phyloP scores from a whole-genome alignment of 2,329 filamentous ascomycete species.

The Blastomyces gilchristii region DNA sequence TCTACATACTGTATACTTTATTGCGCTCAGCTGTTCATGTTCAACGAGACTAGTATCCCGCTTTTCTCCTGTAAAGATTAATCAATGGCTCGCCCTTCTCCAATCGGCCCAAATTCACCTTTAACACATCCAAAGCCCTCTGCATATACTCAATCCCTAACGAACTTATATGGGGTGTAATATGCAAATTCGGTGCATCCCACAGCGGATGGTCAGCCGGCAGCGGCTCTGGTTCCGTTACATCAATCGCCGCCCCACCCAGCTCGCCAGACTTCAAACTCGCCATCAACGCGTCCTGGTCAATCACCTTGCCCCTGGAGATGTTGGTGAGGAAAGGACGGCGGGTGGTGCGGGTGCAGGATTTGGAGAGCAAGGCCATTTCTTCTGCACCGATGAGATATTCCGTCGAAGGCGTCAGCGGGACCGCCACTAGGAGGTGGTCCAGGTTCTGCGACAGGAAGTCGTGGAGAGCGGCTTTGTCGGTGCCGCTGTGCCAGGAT shows the following conservation, averaged over 20 bases:
- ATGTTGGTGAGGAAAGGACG: constrained; percentile 61
- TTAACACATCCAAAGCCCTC: constrained; percentile 48
- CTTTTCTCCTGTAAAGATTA: constrained; percentile 51
- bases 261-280: constrained; percentile 48
- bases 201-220: constrained; percentile 59
- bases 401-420: constrained; percentile 47
- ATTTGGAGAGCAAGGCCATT: constrained; percentile 43
- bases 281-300: constrained; percentile 52
- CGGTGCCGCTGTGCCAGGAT: constrained; percentile 48
- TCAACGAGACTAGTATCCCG: constrained; percentile 45
- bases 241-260: constrained; percentile 62
- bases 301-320: constrained; percentile 53
- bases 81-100: constrained; percentile 46
- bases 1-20: not conserved
- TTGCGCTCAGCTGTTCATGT: not conserved
- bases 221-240: constrained; percentile 69
- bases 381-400: constrained; percentile 46
- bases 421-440: constrained; percentile 47
- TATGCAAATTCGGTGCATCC: constrained; percentile 56
- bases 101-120: constrained; percentile 45
- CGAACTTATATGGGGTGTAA: constrained; percentile 58
- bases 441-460: constrained; percentile 49
- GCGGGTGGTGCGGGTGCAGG: constrained; percentile 21
- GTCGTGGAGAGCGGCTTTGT: constrained; percentile 41
- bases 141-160: constrained; percentile 45